Conservation (phyloP, 805 yeast species). For the Yamadazyma kitorensis region DNA sequence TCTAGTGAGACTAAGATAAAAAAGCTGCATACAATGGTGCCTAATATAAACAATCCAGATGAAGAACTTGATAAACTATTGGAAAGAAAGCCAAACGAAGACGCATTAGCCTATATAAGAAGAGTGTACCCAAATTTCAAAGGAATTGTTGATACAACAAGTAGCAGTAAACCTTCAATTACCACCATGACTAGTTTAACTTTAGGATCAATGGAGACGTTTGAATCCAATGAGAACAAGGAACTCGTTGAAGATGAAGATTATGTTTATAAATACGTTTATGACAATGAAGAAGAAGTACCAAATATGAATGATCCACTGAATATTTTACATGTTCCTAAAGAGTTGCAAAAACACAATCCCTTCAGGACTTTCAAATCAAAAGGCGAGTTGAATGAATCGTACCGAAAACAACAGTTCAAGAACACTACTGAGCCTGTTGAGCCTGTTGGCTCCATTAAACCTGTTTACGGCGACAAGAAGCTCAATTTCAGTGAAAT, state of each 20-base stretch:
- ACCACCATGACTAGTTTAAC: too few species aligned
- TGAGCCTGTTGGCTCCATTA: too few species aligned
- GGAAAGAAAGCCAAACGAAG: conserved; percentile 9
- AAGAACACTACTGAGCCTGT: background rate
- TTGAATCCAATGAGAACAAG: too few species aligned
- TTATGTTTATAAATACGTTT: conserved; percentile 11
- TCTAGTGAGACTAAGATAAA: too few species aligned
- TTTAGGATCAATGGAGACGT: too few species aligned
- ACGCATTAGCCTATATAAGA: conserved; percentile 7
- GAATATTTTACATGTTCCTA: background rate
- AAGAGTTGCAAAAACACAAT: conserved; percentile 2
- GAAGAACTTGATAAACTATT: conserved; percentile 1
- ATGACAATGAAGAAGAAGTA: conserved; percentile 7
- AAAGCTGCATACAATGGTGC: conserved; percentile 2
- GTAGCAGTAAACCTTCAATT: too few species aligned
- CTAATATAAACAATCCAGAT: background rate
- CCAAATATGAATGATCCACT: conserved; percentile 1
- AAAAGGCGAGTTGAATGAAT: conserved; percentile 10
- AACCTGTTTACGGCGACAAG: too few species aligned
- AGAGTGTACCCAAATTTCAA: conserved; percentile 9
- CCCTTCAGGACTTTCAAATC: conserved; percentile 14
- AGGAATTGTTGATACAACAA: background rate
- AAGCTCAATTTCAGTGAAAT: too few species aligned
- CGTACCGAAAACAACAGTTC: conserved; percentile 12
- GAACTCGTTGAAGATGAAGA: conserved; percentile 12